Base-by-base conservation (phyloP, 2,329 filamentous ascomycete genomes). In the Aspergillus flavus region DNA sequence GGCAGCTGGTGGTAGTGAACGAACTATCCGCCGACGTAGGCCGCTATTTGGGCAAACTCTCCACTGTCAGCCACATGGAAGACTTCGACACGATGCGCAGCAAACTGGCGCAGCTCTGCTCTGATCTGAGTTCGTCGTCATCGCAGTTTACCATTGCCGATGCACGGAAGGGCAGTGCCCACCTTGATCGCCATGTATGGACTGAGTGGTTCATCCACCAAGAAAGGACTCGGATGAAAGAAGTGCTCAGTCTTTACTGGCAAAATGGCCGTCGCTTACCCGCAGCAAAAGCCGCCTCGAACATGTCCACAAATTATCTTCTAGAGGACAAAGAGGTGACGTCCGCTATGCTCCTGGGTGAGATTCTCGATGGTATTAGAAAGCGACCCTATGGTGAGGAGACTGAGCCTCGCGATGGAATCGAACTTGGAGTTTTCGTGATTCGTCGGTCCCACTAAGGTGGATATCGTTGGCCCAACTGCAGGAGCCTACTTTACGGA, bases 151-250 rank as follows among this genome's bases (percentile, higher is more conserved):
- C 75, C 26, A 65, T 87, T 3, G 77, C 83, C 1, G 82, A 87
- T 66, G 79, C 86, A 1, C 79, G 82, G 5, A 83, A 80, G 63
- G 80, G 86, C 45, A 79, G 81, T 59, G 81, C 86, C 19, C 68
- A 77, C 1, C 75, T 89, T 3, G 81, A 84, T 58, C 80, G 85
- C 32, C 77, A 80, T 23, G 79, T 83, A 2, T 90, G 87, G 87
- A 81, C 83, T 36, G 84, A 88, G 61, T 89, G 87, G 87, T 89
- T 85, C 80, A 83, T 86, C 53, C 86, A 87, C 70, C 87, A 90
- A 70, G 87, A 89, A 71, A 86, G 86, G 68, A 79, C 83, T 12
- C 81, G 87, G 16, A 83, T 89, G 57, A 82, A 85, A 63, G 83
- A 84, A 34, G 78, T 83, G 6, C 72, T 83, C 57, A 76, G 72